Conservation (phyloP, 495 filamentous ascomycete species). For the Penicillium salamii region DNA sequence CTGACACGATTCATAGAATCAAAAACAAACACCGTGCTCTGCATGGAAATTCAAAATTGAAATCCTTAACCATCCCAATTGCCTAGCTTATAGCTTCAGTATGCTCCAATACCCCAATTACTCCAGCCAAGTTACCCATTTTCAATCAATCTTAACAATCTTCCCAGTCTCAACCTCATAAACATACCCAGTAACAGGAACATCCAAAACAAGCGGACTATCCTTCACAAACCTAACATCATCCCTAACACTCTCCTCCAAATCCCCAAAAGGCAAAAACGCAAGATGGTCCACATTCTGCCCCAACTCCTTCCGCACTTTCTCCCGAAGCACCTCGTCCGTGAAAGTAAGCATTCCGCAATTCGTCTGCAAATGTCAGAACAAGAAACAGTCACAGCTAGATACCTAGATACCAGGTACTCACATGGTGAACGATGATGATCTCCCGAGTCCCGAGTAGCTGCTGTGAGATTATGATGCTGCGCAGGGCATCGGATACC, state of each 20-base stretch:
- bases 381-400: not conserved
- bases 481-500: conserved; percentile 66
- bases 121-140: not conserved
- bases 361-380: conserved; percentile 34
- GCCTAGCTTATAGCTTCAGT: not conserved
- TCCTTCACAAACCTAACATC: conserved; percentile 64
- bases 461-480: conserved; percentile 77
- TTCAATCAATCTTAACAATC: conserved; percentile 51
- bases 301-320: conserved; percentile 58
- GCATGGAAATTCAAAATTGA: too few species aligned
- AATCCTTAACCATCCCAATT: too few species aligned
- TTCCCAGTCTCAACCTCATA: conserved; percentile 79
- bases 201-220: conserved; percentile 55
- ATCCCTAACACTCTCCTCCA: conserved; percentile 61
- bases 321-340: conserved; percentile 56
- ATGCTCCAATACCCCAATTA: not conserved
- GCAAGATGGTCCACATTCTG: conserved; percentile 45
- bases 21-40: too few species aligned
- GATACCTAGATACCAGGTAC: too few species aligned
- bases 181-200: conserved; percentile 69
- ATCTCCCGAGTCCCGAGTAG: conserved; percentile 77
- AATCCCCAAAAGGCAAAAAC: conserved; percentile 63
- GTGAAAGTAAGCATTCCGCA: conserved; percentile 83
- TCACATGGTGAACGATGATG: conserved; percentile 69
- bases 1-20: not conserved